These are phyloP conservation scores for Uronychia binucleata DNA, from an alignment of 73 alveolate species.

Conservation along the genomic window DNA sequence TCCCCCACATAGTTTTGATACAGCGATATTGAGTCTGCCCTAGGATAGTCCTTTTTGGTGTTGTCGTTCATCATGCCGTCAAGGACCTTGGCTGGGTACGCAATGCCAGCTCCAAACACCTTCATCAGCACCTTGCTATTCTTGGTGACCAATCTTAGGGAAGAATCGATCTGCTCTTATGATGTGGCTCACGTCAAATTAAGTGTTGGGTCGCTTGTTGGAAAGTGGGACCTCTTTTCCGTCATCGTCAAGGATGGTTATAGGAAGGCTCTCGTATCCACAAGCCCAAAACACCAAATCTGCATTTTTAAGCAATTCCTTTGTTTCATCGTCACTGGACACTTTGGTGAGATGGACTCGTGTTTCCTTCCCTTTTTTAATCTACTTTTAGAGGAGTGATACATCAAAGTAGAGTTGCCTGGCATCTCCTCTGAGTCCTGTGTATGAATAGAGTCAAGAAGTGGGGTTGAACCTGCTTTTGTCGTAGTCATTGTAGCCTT, in stretches of 20 bases:
- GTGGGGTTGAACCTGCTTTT: background rate
- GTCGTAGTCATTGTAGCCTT: conserved; percentile 29
- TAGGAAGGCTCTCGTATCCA: conserved; percentile 1
- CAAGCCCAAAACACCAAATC: conserved; percentile 14
- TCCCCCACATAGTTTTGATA: conserved; percentile 38
- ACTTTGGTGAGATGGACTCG: background rate
- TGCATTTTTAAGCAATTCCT: background rate
- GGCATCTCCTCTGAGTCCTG: conserved; percentile 20
- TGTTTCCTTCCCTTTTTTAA: background rate
- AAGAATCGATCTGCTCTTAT: background rate
- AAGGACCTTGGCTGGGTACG: conserved; percentile 44
- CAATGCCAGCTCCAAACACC: conserved; percentile 50
- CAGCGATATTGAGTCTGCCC: conserved; percentile 38
- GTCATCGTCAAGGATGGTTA: background rate
- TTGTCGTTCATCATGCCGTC: conserved; percentile 46
- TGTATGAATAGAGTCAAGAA: background rate
- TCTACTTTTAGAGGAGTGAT: background rate
- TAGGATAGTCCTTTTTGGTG: conserved; percentile 8
- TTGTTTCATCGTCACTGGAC: background rate
- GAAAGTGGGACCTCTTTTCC: background rate
- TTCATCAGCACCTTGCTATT: conserved; percentile 28
- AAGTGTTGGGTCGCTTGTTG: background rate
- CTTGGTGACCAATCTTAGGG: conserved; percentile 11
- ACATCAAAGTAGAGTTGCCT: background rate
- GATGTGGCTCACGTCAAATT: background rate